phyloP scores from a whole-genome alignment of 305 asterid genomes.

The Fraxinus greggii region DNA sequence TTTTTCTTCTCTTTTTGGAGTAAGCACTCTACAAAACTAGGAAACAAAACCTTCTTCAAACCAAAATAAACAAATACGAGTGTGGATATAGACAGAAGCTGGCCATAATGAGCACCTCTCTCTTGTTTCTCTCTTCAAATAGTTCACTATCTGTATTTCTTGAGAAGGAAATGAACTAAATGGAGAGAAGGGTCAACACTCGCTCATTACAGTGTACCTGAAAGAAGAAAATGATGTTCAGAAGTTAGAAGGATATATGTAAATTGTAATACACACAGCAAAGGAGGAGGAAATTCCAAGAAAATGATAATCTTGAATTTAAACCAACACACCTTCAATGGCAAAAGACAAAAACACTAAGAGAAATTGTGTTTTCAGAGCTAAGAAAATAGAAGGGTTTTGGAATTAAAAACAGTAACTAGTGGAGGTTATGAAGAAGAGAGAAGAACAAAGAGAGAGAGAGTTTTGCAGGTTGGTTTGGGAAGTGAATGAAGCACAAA shows the following conservation, averaged over 20 bases:
- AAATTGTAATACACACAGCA: conserved; percentile 11
- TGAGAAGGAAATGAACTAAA: conserved; percentile 28
- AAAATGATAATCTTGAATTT: background rate
- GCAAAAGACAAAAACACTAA: conserved; percentile 21
- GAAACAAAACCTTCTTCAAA: conserved; percentile 15
- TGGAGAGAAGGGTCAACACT: conserved; percentile 17
- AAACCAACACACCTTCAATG: conserved; percentile 16
- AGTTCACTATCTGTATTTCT: conserved; percentile 25
- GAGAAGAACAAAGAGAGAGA: conserved; percentile 26
- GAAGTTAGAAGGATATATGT: conserved; percentile 19
- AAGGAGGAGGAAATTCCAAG: conserved; percentile 8
- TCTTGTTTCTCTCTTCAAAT: background rate
- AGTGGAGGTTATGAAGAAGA: background rate
- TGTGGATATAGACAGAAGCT: background rate
- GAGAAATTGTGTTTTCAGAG: conserved; percentile 16
- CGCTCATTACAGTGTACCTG: conserved; percentile 20
- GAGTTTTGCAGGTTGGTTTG: conserved; percentile 38
- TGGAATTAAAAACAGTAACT: background rate
- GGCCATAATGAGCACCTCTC: conserved; percentile 18
- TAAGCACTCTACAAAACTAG: conserved; percentile 23
- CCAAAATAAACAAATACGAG: conserved; percentile 5
- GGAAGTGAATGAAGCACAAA: conserved; percentile 43
- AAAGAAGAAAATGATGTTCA: conserved; percentile 17
- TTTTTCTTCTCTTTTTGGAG: conserved; percentile 35
- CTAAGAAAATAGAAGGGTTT: conserved; percentile 11